A percentile compares a stretch with the other conserved stretches of the same genome.
Conservation (phyloP, 129 eudicot species). For the Centaurea solstitialis region DNA sequence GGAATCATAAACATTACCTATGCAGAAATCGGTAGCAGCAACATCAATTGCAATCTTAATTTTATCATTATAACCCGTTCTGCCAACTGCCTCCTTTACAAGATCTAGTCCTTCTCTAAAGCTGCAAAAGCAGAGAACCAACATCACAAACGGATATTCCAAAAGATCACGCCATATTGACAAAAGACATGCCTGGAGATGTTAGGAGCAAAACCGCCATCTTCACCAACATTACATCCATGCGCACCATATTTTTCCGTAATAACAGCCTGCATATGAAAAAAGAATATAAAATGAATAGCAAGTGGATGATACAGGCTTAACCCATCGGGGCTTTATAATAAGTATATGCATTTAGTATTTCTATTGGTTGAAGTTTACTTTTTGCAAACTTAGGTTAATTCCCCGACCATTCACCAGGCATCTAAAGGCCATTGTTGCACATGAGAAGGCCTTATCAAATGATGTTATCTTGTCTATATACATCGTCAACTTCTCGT, state of each 20-base stretch:
- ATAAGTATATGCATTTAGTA: background rate
- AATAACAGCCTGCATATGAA: constrained; percentile 70
- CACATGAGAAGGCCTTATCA: background rate
- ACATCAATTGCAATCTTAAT: constrained; percentile 86
- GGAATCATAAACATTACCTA: constrained; percentile 49
- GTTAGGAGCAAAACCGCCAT: constrained; percentile 96
- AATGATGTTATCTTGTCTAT: background rate
- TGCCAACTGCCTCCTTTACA: constrained; percentile 83
- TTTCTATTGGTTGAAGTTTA: background rate
- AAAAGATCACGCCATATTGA: constrained; percentile 4
- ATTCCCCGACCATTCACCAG: background rate
- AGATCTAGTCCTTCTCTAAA: constrained; percentile 86
- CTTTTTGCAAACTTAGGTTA: background rate
- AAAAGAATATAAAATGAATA: constrained; percentile 7
- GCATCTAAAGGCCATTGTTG: background rate
- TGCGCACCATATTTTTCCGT: constrained; percentile 77
- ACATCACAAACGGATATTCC: constrained; percentile 22
- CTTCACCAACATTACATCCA: constrained; percentile 94
- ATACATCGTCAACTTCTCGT: background rate
- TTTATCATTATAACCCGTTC: constrained; percentile 79
- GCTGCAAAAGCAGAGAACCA: constrained; percentile 61
- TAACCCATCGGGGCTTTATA: background rate
- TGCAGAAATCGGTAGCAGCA: constrained; percentile 98
- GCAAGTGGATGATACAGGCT: constrained; percentile 3
- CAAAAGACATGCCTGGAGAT: constrained; percentile 68